phyloP scores from a whole-genome alignment of 805 yeast genomes.

The Metschnikowia anglica region DNA sequence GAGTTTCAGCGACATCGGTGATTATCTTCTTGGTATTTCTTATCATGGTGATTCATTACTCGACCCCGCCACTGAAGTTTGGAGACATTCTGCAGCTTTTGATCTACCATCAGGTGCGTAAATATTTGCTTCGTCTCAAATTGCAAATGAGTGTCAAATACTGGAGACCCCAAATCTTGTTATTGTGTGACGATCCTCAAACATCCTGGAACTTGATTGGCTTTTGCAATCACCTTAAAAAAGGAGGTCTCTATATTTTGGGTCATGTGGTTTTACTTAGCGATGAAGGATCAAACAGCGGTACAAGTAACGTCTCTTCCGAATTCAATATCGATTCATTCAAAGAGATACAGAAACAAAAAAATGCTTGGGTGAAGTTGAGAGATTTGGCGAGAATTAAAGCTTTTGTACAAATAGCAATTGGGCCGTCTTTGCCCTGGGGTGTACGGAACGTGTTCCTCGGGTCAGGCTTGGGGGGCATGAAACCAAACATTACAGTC shows the following conservation, averaged over 20 bases:
- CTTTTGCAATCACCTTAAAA: slow-evolving; percentile 91
- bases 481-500: slow-evolving; percentile 95
- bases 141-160: slow-evolving; percentile 91
- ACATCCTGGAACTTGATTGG: slow-evolving; percentile 88
- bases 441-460: slow-evolving; percentile 89
- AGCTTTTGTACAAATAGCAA: slow-evolving; percentile 90
- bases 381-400: slow-evolving; percentile 77
- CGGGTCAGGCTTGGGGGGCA: slow-evolving; percentile 97
- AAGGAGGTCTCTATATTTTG: slow-evolving; percentile 88
- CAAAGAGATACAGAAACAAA: slow-evolving; percentile 69
- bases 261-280: slow-evolving; percentile 85
- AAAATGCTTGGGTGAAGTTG: slow-evolving; percentile 77
- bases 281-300: slow-evolving; percentile 18
- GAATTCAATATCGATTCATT: slow-evolving; percentile 46
- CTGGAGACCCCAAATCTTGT: slow-evolving; percentile 94
- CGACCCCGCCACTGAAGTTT: slow-evolving; percentile 94
- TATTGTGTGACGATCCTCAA: slow-evolving; percentile 88
- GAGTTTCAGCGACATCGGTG: slow-evolving; percentile 78
- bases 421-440: slow-evolving; percentile 88
- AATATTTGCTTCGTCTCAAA: slow-evolving; percentile 75
- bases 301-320: slow-evolving; percentile 15
- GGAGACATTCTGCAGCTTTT: slow-evolving; percentile 97
- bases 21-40: slow-evolving; percentile 63
- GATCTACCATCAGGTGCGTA: slow-evolving; percentile 95
- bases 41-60: slow-evolving; percentile 79